phyloP scores from a whole-genome alignment of 73 alveolate species.

The Chromera velia region DNA sequence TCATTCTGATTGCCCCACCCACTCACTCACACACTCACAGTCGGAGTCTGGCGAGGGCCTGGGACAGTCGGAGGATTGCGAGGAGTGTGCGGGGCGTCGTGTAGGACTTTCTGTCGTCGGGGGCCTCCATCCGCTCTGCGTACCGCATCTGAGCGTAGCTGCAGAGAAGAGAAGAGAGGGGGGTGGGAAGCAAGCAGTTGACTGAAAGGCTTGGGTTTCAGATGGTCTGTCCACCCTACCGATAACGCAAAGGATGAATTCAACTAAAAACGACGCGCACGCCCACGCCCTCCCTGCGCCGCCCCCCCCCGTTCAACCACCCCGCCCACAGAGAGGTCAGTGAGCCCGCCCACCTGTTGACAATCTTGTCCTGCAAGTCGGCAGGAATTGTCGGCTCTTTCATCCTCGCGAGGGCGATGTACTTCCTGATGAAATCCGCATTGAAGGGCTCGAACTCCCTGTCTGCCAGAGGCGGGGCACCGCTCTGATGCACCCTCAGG shows the following conservation, averaged over 20 bases:
- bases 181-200: too few species aligned
- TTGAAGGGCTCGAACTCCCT: slow-evolving; percentile 45
- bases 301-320: too few species aligned
- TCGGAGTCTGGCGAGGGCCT: too few species aligned
- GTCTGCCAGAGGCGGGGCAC: too few species aligned
- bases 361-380: slow-evolving; percentile 74
- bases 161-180: too few species aligned
- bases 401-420: slow-evolving; percentile 72
- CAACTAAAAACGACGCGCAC: neutral
- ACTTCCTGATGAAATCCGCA: slow-evolving; percentile 69
- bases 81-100: slow-evolving; percentile 91
- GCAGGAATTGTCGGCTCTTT: slow-evolving; percentile 67
- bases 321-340: too few species aligned
- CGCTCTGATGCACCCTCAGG: slow-evolving; percentile 32
- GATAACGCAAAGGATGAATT: too few species aligned
- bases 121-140: too few species aligned
- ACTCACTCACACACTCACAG: too few species aligned
- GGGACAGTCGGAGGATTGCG: slow-evolving; percentile 81
- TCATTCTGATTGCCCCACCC: too few species aligned
- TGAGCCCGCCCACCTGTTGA: slow-evolving; percentile 76
- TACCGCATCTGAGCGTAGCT: too few species aligned
- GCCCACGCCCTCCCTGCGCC: slow-evolving; percentile 66
- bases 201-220: slow-evolving; percentile 69
- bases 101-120: too few species aligned
- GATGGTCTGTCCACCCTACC: slow-evolving; percentile 52